Evolutionary conservation across 192 early-diverging fungal genomes (phyloP), one percentile per base, ranked within the genome.

Genomic region (Entomortierella chlamydospora): DNA sequence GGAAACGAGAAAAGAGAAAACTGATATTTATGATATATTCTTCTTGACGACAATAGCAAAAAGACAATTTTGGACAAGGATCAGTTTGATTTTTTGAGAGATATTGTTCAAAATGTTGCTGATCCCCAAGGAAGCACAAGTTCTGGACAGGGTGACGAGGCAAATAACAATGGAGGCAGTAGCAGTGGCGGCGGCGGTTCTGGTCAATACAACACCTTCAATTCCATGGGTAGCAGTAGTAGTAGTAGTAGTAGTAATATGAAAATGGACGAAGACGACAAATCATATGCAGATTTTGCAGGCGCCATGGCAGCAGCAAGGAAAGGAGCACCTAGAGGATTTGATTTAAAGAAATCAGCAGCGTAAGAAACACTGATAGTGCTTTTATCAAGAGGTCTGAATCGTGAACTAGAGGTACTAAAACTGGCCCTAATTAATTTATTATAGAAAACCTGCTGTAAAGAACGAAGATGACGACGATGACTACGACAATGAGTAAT

Each of bases 11-110:
- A 43, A 47, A 29, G 31, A 29, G 45, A 47, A 47, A 43, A 47
- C 29, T 0, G 7, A 56, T 41, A 37, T 34, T n/a, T n/a, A n/a
- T n/a, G n/a, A n/a, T n/a, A n/a, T n/a, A n/a, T n/a, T n/a, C n/a
- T n/a, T n/a, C n/a, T n/a, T n/a, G n/a, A n/a, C n/a, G n/a, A n/a
- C n/a, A n/a, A 53, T 71, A 94, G 91, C 52, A 93, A 96, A 78
- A 88, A 91, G 68, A 91, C 95, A 51, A 92, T 99, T 12, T 73
- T 90, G 68, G 90, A 82, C 53, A 94, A 89, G 18, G 94, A 95
- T 29, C 90, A 94, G 82, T 99, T 97, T 78, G 97, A 99, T 81
- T 99, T 99, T 83, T 81, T 99, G 53, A 91, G 90, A 68, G 95
- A 96, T 63, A 85, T 94, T 55, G 95, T 99, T 4, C 92, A 90